phyloP scores from a whole-genome alignment of 1,284 basidiomycete genomes.

The Entoloma clypeatum region DNA sequence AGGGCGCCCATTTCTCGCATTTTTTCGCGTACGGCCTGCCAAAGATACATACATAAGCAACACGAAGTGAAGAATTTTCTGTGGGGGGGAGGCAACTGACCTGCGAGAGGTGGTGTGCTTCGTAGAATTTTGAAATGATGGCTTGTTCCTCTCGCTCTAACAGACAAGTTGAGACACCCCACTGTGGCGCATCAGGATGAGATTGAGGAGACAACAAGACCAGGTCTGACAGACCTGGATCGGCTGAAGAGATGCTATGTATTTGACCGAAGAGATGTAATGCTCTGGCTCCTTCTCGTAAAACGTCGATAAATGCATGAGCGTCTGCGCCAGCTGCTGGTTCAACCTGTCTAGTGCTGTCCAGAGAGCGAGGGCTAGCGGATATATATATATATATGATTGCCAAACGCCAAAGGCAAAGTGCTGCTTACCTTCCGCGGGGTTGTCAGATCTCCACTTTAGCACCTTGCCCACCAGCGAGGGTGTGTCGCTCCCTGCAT shows the following conservation, averaged over 20 bases:
- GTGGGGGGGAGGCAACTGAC: conserved; percentile 27
- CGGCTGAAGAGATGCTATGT: conserved; percentile 54
- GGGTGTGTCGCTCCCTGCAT: conserved; percentile 91
- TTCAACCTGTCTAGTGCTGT: conserved; percentile 62
- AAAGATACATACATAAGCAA: background rate
- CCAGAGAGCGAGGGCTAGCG: conserved; percentile 66
- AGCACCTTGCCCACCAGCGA: conserved; percentile 87
- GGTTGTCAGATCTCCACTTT: conserved; percentile 74
- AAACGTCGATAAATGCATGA: conserved; percentile 48
- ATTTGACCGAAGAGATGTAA: conserved; percentile 56
- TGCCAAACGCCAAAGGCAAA: conserved; percentile 2
- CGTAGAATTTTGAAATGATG: conserved; percentile 51
- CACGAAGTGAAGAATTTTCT: background rate
- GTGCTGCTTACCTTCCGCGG: conserved; percentile 46
- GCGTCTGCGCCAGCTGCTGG: conserved; percentile 48
- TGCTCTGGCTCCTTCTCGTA: conserved; percentile 41
- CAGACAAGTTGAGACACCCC: conserved; percentile 53
- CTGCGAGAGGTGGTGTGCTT: conserved; percentile 55
- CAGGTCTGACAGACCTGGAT: conserved; percentile 57
- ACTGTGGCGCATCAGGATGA: conserved; percentile 32
- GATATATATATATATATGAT: conserved; percentile 7
- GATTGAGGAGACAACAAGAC: background rate
- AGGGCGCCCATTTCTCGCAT: conserved; percentile 88
- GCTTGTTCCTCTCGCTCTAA: conserved; percentile 37
- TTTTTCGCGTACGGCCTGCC: conserved; percentile 67